Percentiles rank a stretch among this genome's conserved stretches.
Conservation (phyloP, 306 rosid genomes). For the Psophocarpus tetragonolobus region DNA sequence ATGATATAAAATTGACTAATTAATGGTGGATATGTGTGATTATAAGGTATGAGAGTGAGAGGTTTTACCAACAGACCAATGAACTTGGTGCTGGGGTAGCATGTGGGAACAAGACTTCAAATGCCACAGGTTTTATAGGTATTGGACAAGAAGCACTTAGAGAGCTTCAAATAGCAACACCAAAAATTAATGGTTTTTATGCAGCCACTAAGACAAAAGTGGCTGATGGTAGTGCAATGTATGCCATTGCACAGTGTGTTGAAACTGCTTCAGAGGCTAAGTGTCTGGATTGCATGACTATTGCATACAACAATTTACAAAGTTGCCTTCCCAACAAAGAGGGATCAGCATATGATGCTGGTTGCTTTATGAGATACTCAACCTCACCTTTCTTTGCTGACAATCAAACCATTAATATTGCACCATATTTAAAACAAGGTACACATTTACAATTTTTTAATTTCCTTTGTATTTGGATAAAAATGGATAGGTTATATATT, state of each 20-base stretch:
- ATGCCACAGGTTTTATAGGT: background rate
- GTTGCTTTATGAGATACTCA: conserved; percentile 66
- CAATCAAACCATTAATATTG: conserved; percentile 46
- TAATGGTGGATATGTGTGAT: background rate
- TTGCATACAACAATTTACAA: conserved; percentile 40
- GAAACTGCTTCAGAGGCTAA: conserved; percentile 40
- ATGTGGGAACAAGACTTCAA: conserved; percentile 32
- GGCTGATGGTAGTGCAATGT: conserved; percentile 28
- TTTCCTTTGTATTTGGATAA: background rate
- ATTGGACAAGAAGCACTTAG: conserved; percentile 19
- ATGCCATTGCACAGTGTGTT: conserved; percentile 64
- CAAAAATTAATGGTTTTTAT: conserved; percentile 41
- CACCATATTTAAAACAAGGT: background rate
- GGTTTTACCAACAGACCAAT: conserved; percentile 23
- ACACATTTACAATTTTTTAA: no score
- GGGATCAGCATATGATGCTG: conserved; percentile 60
- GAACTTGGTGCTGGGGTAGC: background rate
- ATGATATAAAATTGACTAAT: no score
- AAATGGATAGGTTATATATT: no score
- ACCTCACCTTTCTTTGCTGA: conserved; percentile 50
- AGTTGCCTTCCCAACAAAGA: conserved; percentile 46
- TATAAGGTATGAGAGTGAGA: conserved; percentile 30
- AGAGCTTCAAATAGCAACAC: conserved; percentile 37
- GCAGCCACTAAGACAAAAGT: conserved; percentile 16
- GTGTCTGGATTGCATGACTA: conserved; percentile 49